A percentile compares a stretch with the other conserved stretches of the same genome.
Conservation (phyloP, 1,284 basidiomycete species). For the Ganoderma leucocontextum region DNA sequence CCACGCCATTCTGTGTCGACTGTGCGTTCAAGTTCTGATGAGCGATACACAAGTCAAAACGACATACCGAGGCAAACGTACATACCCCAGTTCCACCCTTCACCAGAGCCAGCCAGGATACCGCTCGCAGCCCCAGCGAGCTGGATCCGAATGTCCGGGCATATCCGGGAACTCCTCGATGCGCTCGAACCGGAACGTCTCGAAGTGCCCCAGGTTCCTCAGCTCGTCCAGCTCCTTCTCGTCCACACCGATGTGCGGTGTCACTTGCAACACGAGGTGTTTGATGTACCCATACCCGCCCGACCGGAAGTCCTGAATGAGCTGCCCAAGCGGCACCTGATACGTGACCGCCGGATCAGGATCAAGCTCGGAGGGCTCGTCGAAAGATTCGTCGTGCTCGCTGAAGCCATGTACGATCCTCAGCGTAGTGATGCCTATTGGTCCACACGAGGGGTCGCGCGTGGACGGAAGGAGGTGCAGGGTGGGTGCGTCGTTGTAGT, state of each 20-base stretch:
- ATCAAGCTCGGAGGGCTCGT: too few species aligned
- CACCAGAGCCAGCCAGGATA: too few species aligned
- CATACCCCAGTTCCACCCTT: too few species aligned
- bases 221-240: not conserved
- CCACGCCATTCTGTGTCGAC: too few species aligned
- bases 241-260: not conserved
- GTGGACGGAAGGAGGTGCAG: not conserved
- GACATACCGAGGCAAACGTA: too few species aligned
- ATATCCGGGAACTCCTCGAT: not conserved
- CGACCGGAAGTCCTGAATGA: not conserved
- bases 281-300: slow-evolving; percentile 7
- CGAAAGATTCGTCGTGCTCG: not conserved
- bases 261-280: slow-evolving; percentile 10
- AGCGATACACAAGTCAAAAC: too few species aligned
- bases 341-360: too few species aligned
- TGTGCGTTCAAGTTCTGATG: too few species aligned
- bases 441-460: not conserved
- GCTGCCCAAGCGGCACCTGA: not conserved
- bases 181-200: not conserved
- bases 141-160: slow-evolving; percentile 1
- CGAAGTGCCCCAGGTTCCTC: not conserved
- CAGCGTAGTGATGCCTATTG: not conserved
- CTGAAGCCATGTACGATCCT: not conserved
- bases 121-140: too few species aligned
- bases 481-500: not conserved